phyloP scores from a whole-genome alignment of 2,329 filamentous ascomycete genomes.

The Paecilomyces fulvus region DNA sequence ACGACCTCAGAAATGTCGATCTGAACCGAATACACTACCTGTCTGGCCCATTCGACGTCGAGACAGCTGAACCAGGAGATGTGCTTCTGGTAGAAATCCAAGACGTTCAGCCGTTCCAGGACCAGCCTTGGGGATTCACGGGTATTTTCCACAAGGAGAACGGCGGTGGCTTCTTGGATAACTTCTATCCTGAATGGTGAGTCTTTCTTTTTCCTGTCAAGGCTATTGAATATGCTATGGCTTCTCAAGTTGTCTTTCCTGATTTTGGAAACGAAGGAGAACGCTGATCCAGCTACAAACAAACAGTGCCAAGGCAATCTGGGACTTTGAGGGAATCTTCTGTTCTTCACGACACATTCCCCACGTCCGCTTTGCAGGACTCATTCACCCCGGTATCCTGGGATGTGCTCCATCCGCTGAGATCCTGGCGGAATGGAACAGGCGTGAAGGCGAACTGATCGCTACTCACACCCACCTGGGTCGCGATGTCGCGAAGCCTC shows the following conservation, averaged over 20 bases:
- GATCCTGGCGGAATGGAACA: slow-evolving; percentile 74
- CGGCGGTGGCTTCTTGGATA: slow-evolving; percentile 81
- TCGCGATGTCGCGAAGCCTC: slow-evolving; percentile 68
- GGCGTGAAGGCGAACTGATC: slow-evolving; percentile 72
- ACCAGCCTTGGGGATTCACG: slow-evolving; percentile 84
- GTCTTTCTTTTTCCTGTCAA: slow-evolving; percentile 18
- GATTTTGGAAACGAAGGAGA: not conserved
- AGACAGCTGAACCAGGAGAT: slow-evolving; percentile 76
- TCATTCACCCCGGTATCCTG: slow-evolving; percentile 87
- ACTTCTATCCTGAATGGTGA: slow-evolving; percentile 74
- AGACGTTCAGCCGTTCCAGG: slow-evolving; percentile 80
- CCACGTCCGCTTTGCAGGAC: slow-evolving; percentile 74
- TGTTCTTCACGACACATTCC: slow-evolving; percentile 82
- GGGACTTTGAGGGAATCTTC: slow-evolving; percentile 70
- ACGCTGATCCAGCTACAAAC: not conserved
- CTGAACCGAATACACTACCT: slow-evolving; percentile 80
- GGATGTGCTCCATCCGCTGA: slow-evolving; percentile 78
- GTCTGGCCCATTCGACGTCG: slow-evolving; percentile 80
- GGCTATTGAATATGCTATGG: slow-evolving; percentile 35
- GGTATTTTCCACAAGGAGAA: slow-evolving; percentile 73
- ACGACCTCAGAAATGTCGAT: slow-evolving; percentile 78
- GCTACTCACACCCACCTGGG: slow-evolving; percentile 55
- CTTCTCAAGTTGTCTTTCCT: not conserved
- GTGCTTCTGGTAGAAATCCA: slow-evolving; percentile 82
- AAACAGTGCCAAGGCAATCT: slow-evolving; percentile 57